Evolutionary conservation across 2,329 filamentous ascomycete species (phyloP).

Genomic region (Byssoonygena ceratinophila): DNA sequence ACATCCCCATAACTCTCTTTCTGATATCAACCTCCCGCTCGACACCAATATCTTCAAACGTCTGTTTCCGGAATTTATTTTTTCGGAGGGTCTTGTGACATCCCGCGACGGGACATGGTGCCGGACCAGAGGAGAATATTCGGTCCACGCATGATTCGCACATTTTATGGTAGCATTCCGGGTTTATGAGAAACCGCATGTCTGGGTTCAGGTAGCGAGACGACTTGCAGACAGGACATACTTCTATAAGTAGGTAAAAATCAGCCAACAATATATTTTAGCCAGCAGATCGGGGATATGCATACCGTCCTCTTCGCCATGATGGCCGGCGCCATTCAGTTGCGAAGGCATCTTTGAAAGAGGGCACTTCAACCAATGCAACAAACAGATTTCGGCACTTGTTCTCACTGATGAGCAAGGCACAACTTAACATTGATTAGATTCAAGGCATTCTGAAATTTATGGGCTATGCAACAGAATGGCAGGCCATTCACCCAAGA

Average conservation of each 20-base stretch:
- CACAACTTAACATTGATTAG: not conserved
- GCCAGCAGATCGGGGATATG: slow-evolving; percentile 18
- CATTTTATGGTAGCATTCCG: slow-evolving; percentile 98
- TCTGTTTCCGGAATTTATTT: slow-evolving; percentile 72
- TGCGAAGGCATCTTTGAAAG: slow-evolving; percentile 24
- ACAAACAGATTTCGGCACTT: no score
- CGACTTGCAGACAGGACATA: slow-evolving; percentile 95
- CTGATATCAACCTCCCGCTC: slow-evolving; percentile 92
- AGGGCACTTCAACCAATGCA: not conserved
- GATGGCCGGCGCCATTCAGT: slow-evolving; percentile 26
- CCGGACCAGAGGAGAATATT: slow-evolving; percentile 83
- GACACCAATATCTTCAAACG: slow-evolving; percentile 76
- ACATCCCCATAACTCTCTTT: slow-evolving; percentile 57
- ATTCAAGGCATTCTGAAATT: not conserved
- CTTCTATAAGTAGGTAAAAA: slow-evolving; percentile 44
- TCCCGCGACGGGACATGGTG: slow-evolving; percentile 80
- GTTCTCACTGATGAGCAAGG: no score
- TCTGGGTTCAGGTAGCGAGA: slow-evolving; percentile 88
- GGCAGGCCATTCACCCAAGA: not conserved
- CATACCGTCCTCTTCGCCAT: slow-evolving; percentile 35
- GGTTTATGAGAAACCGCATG: slow-evolving; percentile 93
- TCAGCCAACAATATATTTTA: not conserved
- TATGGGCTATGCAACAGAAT: not conserved
- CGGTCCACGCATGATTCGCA: slow-evolving; percentile 92
- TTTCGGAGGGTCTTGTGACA: slow-evolving; percentile 81